Conservation (phyloP, 2,329 filamentous ascomycete genomes). For the Aureobasidium sp. region DNA sequence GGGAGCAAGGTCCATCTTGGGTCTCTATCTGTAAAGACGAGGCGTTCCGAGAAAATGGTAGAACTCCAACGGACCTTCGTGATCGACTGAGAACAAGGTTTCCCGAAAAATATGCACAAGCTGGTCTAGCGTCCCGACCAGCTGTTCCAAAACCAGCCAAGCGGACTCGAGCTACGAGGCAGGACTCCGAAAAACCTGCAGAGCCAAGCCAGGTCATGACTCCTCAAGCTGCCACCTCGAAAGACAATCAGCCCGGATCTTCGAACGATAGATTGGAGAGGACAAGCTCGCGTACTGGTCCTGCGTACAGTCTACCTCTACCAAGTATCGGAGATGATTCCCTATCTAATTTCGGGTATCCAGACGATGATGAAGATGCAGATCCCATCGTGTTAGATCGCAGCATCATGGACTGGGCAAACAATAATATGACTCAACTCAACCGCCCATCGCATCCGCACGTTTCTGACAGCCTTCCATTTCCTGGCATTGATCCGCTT, state of each 20-base stretch:
- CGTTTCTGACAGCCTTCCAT: background rate
- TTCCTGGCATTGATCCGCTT: slow-evolving; percentile 22
- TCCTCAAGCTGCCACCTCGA: background rate
- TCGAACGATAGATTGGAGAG: background rate
- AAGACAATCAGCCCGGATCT: background rate
- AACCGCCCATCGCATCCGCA: background rate
- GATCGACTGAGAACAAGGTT: slow-evolving; percentile 56
- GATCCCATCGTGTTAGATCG: slow-evolving; percentile 29
- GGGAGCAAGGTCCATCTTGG: slow-evolving; percentile 54
- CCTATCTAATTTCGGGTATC: slow-evolving; percentile 19
- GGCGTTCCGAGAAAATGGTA: slow-evolving; percentile 43
- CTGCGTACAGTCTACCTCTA: slow-evolving; percentile 20
- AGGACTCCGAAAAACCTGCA: background rate
- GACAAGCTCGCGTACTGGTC: background rate
- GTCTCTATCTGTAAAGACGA: slow-evolving; percentile 51
- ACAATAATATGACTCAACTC: slow-evolving; percentile 2
- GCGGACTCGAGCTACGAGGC: slow-evolving; percentile 5
- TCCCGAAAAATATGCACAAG: slow-evolving; percentile 48
- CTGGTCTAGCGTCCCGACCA: slow-evolving; percentile 36
- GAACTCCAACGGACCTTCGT: slow-evolving; percentile 52
- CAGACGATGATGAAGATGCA: slow-evolving; percentile 21
- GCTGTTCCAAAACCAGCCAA: slow-evolving; percentile 22
- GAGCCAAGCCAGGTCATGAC: background rate
- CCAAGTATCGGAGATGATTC: slow-evolving; percentile 23
- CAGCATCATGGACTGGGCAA: slow-evolving; percentile 29